A percentile compares a stretch with the other conserved stretches of the same genome.
Evolutionary conservation across 106 monocot species (phyloP).

Genomic region (Dendrobium nobile): DNA sequence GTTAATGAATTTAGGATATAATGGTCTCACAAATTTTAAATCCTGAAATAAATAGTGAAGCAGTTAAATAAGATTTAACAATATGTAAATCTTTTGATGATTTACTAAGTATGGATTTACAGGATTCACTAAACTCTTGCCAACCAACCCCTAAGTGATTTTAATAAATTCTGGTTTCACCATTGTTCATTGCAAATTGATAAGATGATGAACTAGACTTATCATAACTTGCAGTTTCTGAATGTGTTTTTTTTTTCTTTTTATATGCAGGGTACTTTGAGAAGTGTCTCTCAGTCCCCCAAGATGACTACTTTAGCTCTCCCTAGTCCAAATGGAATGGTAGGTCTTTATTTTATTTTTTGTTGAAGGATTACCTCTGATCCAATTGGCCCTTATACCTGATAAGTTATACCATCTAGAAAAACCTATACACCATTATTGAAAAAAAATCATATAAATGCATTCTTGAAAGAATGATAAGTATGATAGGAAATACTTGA

Average conservation of each 20-base stretch:
- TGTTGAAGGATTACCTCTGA: too few species aligned
- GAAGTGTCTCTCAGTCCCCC: not conserved
- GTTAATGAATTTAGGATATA: too few species aligned
- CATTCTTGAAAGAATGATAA: not conserved
- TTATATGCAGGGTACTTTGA: slow-evolving; percentile 8
- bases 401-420: too few species aligned
- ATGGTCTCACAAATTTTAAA: too few species aligned
- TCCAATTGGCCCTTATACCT: too few species aligned
- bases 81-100: too few species aligned
- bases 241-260: not conserved
- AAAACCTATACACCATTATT: not conserved
- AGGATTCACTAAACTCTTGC: too few species aligned
- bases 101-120: too few species aligned
- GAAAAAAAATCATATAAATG: not conserved
- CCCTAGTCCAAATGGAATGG: not conserved
- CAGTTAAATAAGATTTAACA: too few species aligned
- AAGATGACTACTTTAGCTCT: not conserved
- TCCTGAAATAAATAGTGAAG: too few species aligned
- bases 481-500: too few species aligned
- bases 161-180: not conserved
- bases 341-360: not conserved
- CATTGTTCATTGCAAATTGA: not conserved
- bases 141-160: not conserved
- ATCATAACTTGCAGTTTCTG: not conserved
- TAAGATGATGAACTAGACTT: not conserved